Base-by-base conservation (phyloP, 2,329 filamentous ascomycete species). In the Talaromyces sp. region DNA sequence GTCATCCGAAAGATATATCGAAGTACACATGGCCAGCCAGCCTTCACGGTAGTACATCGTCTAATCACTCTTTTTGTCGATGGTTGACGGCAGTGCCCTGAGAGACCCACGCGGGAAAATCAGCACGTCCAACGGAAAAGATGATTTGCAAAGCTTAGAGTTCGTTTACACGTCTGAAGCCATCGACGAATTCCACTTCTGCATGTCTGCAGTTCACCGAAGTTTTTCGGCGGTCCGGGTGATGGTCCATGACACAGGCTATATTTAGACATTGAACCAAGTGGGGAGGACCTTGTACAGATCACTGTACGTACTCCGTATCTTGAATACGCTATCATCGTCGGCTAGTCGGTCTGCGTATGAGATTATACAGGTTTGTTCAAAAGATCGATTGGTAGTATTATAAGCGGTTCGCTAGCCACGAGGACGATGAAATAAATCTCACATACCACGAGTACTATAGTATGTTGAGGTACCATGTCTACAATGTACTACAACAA, bases 261-360 rank as follows among this genome's bases (percentile, higher is more conserved):
- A 54, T 54, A 54, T 54, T 54, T 54, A 54, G 50, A 54, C 50
- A 52, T 33, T 18, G 12, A 28, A 35, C 48, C 35, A 54, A 54
- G 48, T 54, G 48, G 48, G n/a, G 42, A 46, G 42, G 6, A 46
- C n/a, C 8, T 11, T 42, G 39, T 14, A 46, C 8, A 11, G 25
- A 28, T 31, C 8, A n/a, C 18, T 1, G 6, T 16, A 25, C 14
- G 28, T 18, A 46, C 9, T 28, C n/a, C n/a, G 44, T 48, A 48
- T 48, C 23, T 25, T 25, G 44, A 48, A 48, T 46, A 31, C 46
- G 25, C 46, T 31, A 16, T 31, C 8, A 9, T 28, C 28, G 18
- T 14, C 23, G 5, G 42, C 12, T 18, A 46, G 11, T 25, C 12
- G 1, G 14, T 16, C 42, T 23, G 9, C 18, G 2, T 48, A 16